Percentiles rank a stretch among this genome's conserved stretches.
Evolutionary conservation across 140 eudicot species (phyloP).

Genomic region (Cichorium intybus): DNA sequence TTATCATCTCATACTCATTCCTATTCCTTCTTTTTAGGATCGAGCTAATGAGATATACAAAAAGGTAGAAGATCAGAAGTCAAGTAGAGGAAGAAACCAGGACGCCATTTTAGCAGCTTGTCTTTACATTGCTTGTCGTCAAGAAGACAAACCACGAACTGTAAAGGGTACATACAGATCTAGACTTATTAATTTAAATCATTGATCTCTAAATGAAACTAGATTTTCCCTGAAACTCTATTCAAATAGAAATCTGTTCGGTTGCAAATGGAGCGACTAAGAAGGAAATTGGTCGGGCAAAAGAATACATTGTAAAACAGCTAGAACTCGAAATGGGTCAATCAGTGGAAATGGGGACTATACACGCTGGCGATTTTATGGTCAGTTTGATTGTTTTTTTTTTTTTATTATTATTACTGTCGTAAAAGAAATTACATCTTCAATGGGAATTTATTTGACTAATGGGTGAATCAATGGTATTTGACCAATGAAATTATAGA

Average conservation of each 20-base stretch:
- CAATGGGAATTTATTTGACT: not conserved
- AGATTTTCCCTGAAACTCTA: conserved; percentile 14
- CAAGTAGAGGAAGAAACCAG: conserved; percentile 55
- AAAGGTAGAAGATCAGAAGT: conserved; percentile 67
- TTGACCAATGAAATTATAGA: conserved; percentile 20
- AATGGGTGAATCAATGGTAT: not conserved
- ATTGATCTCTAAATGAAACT: conserved; percentile 9
- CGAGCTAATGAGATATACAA: conserved; percentile 71
- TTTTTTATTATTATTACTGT: not conserved
- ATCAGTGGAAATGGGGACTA: conserved; percentile 48
- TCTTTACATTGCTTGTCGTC: conserved; percentile 62
- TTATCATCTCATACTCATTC: not conserved
- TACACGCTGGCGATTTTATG: conserved; percentile 63
- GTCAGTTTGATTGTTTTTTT: conserved; percentile 19
- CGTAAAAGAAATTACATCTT: not conserved
- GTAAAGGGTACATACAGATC: conserved; percentile 43
- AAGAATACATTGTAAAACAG: conserved; percentile 53
- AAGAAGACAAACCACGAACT: conserved; percentile 61
- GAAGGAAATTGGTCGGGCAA: conserved; percentile 61
- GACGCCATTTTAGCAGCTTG: conserved; percentile 68
- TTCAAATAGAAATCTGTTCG: conserved; percentile 50
- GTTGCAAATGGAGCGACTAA: conserved; percentile 66
- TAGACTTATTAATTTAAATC: not conserved
- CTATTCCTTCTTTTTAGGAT: conserved; percentile 29
- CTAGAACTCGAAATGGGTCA: conserved; percentile 59